Evolutionary conservation across 768 basidiomycete genomes (phyloP).

Genomic region (Mycena galericulata): DNA sequence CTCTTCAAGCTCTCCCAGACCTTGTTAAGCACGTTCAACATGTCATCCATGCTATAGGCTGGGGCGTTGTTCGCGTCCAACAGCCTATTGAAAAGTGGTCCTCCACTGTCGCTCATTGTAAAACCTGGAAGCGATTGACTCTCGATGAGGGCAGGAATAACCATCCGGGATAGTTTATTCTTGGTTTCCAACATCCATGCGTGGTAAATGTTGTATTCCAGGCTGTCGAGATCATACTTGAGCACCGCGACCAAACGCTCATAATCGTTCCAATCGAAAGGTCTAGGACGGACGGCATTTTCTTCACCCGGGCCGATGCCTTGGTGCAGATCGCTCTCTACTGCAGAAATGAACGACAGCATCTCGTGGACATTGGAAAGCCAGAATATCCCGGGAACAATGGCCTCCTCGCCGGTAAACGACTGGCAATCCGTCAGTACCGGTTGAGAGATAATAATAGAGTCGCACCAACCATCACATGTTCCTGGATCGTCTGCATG

Average conservation of each 20-base stretch:
- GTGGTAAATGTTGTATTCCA: slow-evolving; percentile 99
- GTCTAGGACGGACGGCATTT: slow-evolving; percentile 86
- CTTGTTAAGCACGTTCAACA: slow-evolving; percentile 95
- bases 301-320: slow-evolving; percentile 98
- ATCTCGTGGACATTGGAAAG: slow-evolving; percentile 99
- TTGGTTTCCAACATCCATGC: slow-evolving; percentile 99
- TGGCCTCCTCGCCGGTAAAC: slow-evolving; percentile 93
- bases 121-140: slow-evolving; percentile 98
- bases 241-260: slow-evolving; percentile 97
- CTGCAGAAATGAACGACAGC: slow-evolving; percentile 97
- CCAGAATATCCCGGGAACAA: slow-evolving; percentile 98
- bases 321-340: slow-evolving; percentile 98
- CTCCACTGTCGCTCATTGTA: slow-evolving; percentile 93
- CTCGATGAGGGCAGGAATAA: slow-evolving; percentile 98
- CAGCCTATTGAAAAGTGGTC: slow-evolving; percentile 93
- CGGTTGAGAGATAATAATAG: slow-evolving; percentile 7
- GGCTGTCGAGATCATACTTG: slow-evolving; percentile 96
- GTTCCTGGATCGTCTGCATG: slow-evolving; percentile 97
- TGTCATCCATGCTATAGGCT: slow-evolving; percentile 98
- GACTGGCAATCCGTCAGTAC: slow-evolving; percentile 60
- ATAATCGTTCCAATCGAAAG: slow-evolving; percentile 97
- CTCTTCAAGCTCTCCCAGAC: slow-evolving; percentile 98
- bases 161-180: slow-evolving; percentile 96
- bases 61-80: slow-evolving; percentile 88
- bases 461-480: slow-evolving; percentile 89